Evolutionary conservation across 345 rosid genomes (phyloP).

Genomic region (Draba incana): DNA sequence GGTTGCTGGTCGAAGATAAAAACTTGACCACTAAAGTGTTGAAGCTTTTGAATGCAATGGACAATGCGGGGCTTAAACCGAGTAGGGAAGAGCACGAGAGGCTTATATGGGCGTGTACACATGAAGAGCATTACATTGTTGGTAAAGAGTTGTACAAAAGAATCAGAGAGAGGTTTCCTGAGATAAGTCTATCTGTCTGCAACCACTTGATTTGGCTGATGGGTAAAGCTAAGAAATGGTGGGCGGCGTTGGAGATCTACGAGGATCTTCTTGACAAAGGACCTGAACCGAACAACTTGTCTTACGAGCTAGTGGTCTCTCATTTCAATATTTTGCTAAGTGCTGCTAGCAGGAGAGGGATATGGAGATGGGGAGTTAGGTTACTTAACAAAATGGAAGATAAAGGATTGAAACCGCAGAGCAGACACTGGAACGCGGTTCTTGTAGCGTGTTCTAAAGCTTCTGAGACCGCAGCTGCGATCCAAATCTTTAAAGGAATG

Average conservation of each 20-base stretch:
- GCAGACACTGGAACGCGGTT: slow-evolving; percentile 82
- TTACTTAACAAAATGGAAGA: slow-evolving; percentile 89
- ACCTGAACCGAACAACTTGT: slow-evolving; percentile 80
- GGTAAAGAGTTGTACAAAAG: slow-evolving; percentile 75
- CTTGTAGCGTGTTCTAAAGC: slow-evolving; percentile 94
- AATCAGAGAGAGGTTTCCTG: slow-evolving; percentile 60
- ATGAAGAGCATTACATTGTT: slow-evolving; percentile 71
- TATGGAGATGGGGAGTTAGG: slow-evolving; percentile 89
- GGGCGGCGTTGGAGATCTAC: slow-evolving; percentile 93
- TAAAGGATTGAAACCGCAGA: slow-evolving; percentile 79
- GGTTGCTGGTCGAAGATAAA: slow-evolving; percentile 73
- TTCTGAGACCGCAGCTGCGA: slow-evolving; percentile 72
- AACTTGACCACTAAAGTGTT: slow-evolving; percentile 57
- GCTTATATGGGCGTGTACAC: slow-evolving; percentile 89
- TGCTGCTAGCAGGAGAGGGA: slow-evolving; percentile 79
- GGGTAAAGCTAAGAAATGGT: slow-evolving; percentile 97
- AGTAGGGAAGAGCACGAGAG: slow-evolving; percentile 70
- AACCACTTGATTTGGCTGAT: slow-evolving; percentile 93
- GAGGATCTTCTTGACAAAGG: slow-evolving; percentile 90
- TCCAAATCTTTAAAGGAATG: slow-evolving; percentile 83
- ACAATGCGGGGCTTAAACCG: slow-evolving; percentile 56
- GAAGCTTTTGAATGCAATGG: slow-evolving; percentile 74
- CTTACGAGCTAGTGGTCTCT: slow-evolving; percentile 70
- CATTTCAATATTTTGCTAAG: slow-evolving; percentile 72
- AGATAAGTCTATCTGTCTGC: slow-evolving; percentile 84